Evolutionary conservation across 2,329 filamentous ascomycete genomes (phyloP).

Genomic region (Diplodia intermedia): DNA sequence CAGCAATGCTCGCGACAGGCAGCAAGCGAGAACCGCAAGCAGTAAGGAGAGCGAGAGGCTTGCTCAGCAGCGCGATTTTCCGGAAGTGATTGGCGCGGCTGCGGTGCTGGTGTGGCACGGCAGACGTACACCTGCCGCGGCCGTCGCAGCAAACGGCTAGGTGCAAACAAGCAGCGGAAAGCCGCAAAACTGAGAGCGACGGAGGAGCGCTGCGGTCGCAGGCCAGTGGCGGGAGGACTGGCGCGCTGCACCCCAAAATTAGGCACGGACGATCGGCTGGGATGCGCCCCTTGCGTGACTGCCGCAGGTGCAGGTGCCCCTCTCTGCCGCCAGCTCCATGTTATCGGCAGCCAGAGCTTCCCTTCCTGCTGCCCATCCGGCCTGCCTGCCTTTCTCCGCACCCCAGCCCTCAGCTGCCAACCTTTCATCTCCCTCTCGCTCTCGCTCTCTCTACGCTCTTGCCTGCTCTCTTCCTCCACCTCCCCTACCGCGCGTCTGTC

Average conservation of each 20-base stretch:
- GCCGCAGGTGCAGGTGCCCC: conserved; percentile 9
- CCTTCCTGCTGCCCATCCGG: conserved; percentile 6
- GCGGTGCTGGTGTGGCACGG: conserved; percentile 24
- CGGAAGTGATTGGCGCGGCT: conserved; percentile 15
- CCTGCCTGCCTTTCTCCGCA: conserved; percentile 8
- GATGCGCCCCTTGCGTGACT: conserved; percentile 12
- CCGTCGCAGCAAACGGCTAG: background rate
- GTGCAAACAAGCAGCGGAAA: background rate
- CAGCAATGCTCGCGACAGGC: background rate
- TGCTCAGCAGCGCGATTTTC: conserved; percentile 18
- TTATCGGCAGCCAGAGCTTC: conserved; percentile 24
- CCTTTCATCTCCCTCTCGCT: conserved; percentile 1
- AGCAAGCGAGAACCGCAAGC: conserved; percentile 17
- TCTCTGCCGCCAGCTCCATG: conserved; percentile 16
- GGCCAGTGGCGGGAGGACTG: too few species aligned
- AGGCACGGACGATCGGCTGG: conserved; percentile 25
- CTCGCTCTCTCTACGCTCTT: background rate
- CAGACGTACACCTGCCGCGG: background rate
- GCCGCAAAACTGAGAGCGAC: background rate
- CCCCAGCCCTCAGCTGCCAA: conserved; percentile 19
- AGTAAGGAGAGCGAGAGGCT: conserved; percentile 23
- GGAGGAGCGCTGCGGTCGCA: too few species aligned
- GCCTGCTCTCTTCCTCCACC: background rate
- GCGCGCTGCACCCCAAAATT: conserved; percentile 15
- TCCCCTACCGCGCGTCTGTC: background rate